A percentile compares a stretch with the other conserved stretches of the same genome.
These are phyloP conservation scores for Lasiodiplodia citricola DNA, from an alignment of 2,329 filamentous ascomycete species.

Conservation along the genomic window DNA sequence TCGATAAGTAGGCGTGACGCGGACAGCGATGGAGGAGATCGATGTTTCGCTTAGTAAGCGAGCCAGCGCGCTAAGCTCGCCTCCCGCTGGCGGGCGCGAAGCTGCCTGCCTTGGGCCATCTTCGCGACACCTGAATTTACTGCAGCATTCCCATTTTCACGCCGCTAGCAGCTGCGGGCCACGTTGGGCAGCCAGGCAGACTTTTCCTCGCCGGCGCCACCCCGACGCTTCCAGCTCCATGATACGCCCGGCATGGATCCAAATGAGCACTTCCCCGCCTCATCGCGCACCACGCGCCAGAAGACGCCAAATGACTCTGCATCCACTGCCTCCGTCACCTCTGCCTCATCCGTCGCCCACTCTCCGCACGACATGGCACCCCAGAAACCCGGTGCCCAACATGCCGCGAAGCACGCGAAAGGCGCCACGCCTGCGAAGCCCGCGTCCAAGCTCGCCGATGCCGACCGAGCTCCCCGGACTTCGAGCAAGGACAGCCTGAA, in stretches of 20 bases:
- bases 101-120: neutral
- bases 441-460: constrained; percentile 37
- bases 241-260: constrained; percentile 25
- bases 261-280: constrained; percentile 23
- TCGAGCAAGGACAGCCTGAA: constrained; percentile 47
- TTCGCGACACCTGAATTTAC: constrained; percentile 6
- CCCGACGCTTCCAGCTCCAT: constrained; percentile 6
- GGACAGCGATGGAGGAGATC: neutral
- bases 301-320: constrained; percentile 25
- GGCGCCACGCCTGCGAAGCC: constrained; percentile 30
- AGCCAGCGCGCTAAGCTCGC: neutral
- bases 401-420: constrained; percentile 9
- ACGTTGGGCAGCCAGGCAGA: constrained; percentile 10
- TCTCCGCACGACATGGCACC: constrained; percentile 20
- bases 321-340: constrained; percentile 3
- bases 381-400: constrained; percentile 11
- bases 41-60: neutral
- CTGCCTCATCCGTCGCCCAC: constrained; percentile 5
- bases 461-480: constrained; percentile 38
- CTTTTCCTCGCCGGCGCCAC: constrained; percentile 16
- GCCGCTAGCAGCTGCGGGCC: constrained; percentile 4
- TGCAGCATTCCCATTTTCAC: constrained; percentile 3
- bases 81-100: neutral
- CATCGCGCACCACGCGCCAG: constrained; percentile 26
- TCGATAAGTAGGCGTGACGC: neutral